phyloP scores from a whole-genome alignment of 2,329 filamentous ascomycete species.

The Leptosphaerulina australis region DNA sequence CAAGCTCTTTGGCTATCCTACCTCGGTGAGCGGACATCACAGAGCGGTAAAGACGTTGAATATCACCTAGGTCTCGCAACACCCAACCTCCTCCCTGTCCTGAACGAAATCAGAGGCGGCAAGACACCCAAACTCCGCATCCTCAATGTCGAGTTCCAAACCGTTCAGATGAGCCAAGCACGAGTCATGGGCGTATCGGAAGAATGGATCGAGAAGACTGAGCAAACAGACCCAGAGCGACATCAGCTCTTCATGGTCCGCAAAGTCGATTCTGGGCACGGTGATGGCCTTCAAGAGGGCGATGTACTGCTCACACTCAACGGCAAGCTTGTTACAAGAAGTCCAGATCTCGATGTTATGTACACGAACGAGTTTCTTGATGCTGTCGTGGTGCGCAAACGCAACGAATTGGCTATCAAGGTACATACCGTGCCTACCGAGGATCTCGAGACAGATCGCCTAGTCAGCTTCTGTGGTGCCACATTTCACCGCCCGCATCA shows the following conservation, averaged over 20 bases:
- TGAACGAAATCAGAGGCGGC: slow-evolving; percentile 82
- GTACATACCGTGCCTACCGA: slow-evolving; percentile 86
- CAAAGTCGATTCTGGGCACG: slow-evolving; percentile 74
- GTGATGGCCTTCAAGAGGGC: slow-evolving; percentile 78
- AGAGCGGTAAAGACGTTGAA: slow-evolving; percentile 86
- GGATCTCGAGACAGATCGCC: slow-evolving; percentile 89
- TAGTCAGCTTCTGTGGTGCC: slow-evolving; percentile 93
- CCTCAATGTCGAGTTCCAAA: slow-evolving; percentile 90
- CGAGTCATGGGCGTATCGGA: slow-evolving; percentile 97
- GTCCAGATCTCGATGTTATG: slow-evolving; percentile 94
- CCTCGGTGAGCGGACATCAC: slow-evolving; percentile 82
- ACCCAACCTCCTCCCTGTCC: slow-evolving; percentile 85
- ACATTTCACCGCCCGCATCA: slow-evolving; percentile 93
- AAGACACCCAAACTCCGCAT: slow-evolving; percentile 83
- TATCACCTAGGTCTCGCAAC: slow-evolving; percentile 94
- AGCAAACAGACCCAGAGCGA: slow-evolving; percentile 84
- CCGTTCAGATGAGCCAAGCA: slow-evolving; percentile 95
- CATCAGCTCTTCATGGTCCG: slow-evolving; percentile 99
- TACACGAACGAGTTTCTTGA: slow-evolving; percentile 85
- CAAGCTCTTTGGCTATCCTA: slow-evolving; percentile 98
- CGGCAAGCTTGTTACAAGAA: slow-evolving; percentile 87
- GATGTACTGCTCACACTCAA: slow-evolving; percentile 93
- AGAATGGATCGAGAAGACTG: slow-evolving; percentile 91
- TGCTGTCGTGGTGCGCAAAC: slow-evolving; percentile 84
- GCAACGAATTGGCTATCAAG: slow-evolving; percentile 75